phyloP scores from a whole-genome alignment of 176 grass and related monocot genomes.

The Bothriochloa decipiens region DNA sequence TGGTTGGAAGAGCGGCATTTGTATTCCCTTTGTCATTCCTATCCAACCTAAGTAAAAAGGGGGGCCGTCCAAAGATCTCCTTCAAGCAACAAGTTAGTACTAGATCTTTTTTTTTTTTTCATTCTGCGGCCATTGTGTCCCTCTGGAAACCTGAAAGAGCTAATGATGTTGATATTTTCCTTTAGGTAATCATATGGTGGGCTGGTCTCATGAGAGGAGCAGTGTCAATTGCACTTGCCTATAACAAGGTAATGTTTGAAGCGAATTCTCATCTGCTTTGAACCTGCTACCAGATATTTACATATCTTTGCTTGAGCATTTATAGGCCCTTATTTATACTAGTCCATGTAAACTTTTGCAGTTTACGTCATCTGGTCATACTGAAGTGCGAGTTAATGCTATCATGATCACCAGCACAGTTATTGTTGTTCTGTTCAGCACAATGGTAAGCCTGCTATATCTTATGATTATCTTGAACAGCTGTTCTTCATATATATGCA shows the following conservation, averaged over 20 bases:
- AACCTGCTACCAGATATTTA: not conserved
- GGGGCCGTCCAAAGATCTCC: constrained; percentile 68
- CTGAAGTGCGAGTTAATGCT: constrained; percentile 63
- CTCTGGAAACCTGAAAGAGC: constrained; percentile 11
- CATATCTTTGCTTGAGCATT: constrained; percentile 15
- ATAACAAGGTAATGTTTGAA: constrained; percentile 79
- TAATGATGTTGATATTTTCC: constrained; percentile 39
- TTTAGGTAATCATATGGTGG: constrained; percentile 90
- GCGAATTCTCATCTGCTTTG: constrained; percentile 34
- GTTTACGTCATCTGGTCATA: constrained; percentile 80
- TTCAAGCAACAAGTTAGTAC: constrained; percentile 81
- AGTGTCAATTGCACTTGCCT: constrained; percentile 99
- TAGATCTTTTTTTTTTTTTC: constrained; percentile 25
- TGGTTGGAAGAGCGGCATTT: constrained; percentile 90
- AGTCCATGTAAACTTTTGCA: constrained; percentile 44
- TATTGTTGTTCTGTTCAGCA: constrained; percentile 98
- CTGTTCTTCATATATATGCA: not conserved
- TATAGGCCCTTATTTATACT: constrained; percentile 31
- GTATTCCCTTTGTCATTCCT: constrained; percentile 81
- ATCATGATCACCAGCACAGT: constrained; percentile 96
- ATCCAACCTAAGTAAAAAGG: constrained; percentile 80
- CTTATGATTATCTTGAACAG: constrained; percentile 23
- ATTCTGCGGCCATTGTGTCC: constrained; percentile 17
- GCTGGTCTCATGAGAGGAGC: constrained; percentile 99
- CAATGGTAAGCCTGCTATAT: constrained; percentile 59